Percentiles rank a stretch among this genome's conserved stretches.
These are phyloP conservation scores for Aspergillus ochraceoroseus DNA, from an alignment of 2,329 filamentous ascomycete species.

Conservation along the genomic window DNA sequence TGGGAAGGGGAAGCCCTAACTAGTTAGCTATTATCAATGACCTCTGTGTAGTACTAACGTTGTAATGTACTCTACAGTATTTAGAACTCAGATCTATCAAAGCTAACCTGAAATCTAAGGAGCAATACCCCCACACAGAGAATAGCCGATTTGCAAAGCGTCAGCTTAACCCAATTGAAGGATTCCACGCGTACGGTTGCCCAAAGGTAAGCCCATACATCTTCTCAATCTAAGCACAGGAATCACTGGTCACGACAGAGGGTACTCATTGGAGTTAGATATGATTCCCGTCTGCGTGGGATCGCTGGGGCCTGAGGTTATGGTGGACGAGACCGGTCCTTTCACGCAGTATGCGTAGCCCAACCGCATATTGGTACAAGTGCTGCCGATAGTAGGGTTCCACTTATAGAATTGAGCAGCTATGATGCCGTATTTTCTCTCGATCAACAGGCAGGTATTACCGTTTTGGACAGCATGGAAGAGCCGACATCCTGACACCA, in stretches of 20 bases:
- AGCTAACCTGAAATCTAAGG: not conserved
- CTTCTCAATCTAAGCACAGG: constrained; percentile 9
- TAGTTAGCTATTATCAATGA: too few species aligned
- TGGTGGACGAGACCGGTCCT: too few species aligned
- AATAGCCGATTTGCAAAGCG: not conserved
- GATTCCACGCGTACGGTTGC: constrained; percentile 17
- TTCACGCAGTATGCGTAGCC: constrained; percentile 4
- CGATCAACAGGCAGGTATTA: constrained; percentile 1
- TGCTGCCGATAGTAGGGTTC: constrained; percentile 1
- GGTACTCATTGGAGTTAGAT: constrained; percentile 11
- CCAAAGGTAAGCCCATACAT: constrained; percentile 7
- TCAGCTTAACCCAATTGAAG: constrained; percentile 13
- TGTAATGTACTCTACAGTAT: too few species aligned
- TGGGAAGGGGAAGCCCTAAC: too few species aligned
- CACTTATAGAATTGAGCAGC: constrained; percentile 1
- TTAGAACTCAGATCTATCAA: too few species aligned
- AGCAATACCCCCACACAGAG: not conserved
- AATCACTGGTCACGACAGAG: constrained; percentile 9
- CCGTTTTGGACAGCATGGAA: not conserved
- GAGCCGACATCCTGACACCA: not conserved
- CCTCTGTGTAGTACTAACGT: too few species aligned
- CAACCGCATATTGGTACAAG: constrained; percentile 1
- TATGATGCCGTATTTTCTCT: not conserved
- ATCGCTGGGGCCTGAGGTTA: not conserved
- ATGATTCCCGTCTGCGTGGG: constrained; percentile 9